A percentile compares a stretch with the other conserved stretches of the same genome.
Conservation (phyloP, 2,329 filamentous ascomycete genomes). For the Beauveria pseudobassiana region DNA sequence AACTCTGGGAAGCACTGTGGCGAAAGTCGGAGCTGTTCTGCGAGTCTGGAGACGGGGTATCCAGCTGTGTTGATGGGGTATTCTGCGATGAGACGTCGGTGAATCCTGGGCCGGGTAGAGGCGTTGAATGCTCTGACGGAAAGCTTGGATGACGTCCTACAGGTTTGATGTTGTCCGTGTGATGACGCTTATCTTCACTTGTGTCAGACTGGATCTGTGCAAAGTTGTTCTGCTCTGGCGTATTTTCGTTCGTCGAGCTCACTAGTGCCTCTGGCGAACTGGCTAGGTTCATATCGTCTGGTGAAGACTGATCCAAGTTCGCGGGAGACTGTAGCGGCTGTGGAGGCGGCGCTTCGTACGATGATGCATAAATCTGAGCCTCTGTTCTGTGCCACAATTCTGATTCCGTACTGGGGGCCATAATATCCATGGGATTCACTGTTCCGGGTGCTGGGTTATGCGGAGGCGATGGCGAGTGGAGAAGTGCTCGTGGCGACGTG, state of each 20-base stretch:
- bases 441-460: constrained; percentile 35
- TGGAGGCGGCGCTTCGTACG: constrained; percentile 20
- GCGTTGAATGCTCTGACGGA: constrained; percentile 36
- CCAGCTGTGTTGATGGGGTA: constrained; percentile 40
- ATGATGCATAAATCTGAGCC: constrained; percentile 25
- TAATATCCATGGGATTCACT: constrained; percentile 47
- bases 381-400: constrained; percentile 31
- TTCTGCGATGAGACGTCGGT: constrained; percentile 34
- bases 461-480: constrained; percentile 23
- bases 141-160: constrained; percentile 25
- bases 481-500: not conserved
- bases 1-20: constrained; percentile 27
- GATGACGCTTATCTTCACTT: constrained; percentile 16
- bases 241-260: not conserved
- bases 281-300: not conserved
- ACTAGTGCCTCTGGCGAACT: not conserved
- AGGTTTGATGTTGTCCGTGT: constrained; percentile 20
- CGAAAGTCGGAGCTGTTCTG: constrained; percentile 28
- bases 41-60: constrained; percentile 34
- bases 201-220: constrained; percentile 11
- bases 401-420: constrained; percentile 34
- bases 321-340: not conserved
- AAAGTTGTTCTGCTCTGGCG: not conserved
- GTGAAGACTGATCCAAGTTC: not conserved
- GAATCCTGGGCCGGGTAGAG: constrained; percentile 30